A percentile compares a stretch with the other conserved stretches of the same genome.
Evolutionary conservation across 192 early-diverging fungal genomes (phyloP).

Genomic region (Kickxella alabastrina): DNA sequence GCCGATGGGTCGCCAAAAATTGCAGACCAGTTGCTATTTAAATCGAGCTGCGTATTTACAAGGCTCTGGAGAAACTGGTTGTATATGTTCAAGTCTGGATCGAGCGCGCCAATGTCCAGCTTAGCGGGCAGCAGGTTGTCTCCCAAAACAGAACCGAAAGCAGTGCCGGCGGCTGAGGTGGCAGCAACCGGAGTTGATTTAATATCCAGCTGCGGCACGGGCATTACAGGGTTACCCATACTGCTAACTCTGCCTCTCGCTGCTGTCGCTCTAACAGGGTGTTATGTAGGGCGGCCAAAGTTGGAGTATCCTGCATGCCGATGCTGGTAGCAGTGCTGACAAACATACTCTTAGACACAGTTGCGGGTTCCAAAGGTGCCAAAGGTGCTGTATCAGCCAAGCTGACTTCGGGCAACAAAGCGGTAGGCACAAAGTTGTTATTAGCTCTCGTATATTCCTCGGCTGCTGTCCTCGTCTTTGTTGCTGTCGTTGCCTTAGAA

Average conservation of each 20-base stretch:
- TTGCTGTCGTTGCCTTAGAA: neutral
- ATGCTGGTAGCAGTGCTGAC: no score
- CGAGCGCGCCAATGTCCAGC: conserved; percentile 10
- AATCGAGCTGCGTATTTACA: conserved; percentile 14
- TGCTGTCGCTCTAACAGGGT: no score
- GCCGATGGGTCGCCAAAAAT: conserved; percentile 23
- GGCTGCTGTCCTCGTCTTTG: no score
- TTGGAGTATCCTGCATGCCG: no score
- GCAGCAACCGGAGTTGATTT: no score
- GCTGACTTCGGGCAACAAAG: conserved; percentile 2
- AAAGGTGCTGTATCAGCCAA: neutral
- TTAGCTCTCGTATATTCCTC: no score
- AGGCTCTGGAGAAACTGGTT: conserved; percentile 45
- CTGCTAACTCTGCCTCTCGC: no score
- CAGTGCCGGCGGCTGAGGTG: neutral
- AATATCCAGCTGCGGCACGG: no score
- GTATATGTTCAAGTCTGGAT: conserved; percentile 41
- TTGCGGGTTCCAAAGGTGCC: no score
- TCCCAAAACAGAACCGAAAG: neutral
- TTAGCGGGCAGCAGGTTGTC: neutral
- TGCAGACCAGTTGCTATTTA: conserved; percentile 27
- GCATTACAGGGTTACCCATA: no score
- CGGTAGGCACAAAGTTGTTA: neutral
- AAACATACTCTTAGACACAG: neutral
- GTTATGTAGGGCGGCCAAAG: no score